Percentiles rank a stretch among this genome's conserved stretches.
Evolutionary conservation across 371 early-diverging fungal species (phyloP).

Genomic region (Mortierella sp.): DNA sequence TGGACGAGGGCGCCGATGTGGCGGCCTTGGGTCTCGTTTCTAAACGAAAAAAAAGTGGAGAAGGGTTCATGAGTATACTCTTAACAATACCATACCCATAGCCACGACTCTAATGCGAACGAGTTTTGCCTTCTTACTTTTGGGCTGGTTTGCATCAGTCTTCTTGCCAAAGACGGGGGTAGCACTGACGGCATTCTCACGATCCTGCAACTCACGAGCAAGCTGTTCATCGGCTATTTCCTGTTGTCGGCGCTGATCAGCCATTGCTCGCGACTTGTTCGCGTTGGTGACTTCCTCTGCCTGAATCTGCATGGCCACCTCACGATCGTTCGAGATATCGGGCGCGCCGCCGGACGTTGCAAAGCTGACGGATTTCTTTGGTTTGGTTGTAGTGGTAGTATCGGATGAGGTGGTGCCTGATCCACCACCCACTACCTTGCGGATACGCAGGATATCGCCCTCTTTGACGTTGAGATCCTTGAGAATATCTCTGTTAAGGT

Average conservation of each 20-base stretch:
- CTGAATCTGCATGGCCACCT: constrained; percentile 54
- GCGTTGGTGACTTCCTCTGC: constrained; percentile 50
- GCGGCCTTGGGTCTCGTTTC: constrained; percentile 46
- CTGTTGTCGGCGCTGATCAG: constrained; percentile 52
- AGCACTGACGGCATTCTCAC: constrained; percentile 51
- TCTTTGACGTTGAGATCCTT: constrained; percentile 83
- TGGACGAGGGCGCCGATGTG: constrained; percentile 36
- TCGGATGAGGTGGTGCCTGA: constrained; percentile 50
- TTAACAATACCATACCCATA: no score
- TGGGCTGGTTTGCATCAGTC: constrained; percentile 50
- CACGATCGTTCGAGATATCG: constrained; percentile 51
- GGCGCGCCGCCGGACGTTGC: constrained; percentile 50
- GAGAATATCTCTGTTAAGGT: constrained; percentile 79
- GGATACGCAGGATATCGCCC: constrained; percentile 83
- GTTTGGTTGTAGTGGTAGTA: constrained; percentile 52
- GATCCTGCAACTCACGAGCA: constrained; percentile 80
- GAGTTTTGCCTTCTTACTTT: constrained; percentile 16
- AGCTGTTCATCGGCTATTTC: constrained; percentile 71
- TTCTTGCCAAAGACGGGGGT: constrained; percentile 51
- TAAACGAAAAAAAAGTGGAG: constrained; percentile 5
- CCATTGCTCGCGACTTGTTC: constrained; percentile 23
- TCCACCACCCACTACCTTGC: constrained; percentile 64
- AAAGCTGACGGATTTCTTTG: constrained; percentile 55
- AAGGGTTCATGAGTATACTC: no score
- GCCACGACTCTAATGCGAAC: no score